Evolutionary conservation across 495 filamentous ascomycete genomes (phyloP), one percentile per base, ranked within the genome.

Genomic region (Penicillium herquei): DNA sequence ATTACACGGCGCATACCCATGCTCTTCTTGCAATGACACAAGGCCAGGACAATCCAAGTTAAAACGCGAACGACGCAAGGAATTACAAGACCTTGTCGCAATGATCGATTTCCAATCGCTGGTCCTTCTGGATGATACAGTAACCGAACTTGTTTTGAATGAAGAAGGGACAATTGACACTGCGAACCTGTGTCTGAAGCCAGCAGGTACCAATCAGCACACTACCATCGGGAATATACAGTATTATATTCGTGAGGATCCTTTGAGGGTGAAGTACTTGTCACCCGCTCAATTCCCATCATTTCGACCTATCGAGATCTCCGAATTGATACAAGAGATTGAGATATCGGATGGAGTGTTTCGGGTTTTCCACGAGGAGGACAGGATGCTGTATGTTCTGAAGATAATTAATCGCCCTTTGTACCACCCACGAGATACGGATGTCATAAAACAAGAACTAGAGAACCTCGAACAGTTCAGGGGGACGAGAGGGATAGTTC

Each of bases 171-270:
- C 43, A 43, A 50, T 16, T 2, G 32, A 46, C 0, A 17, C 39
- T 56, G 32, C 35, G 13, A 33, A 56, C 1, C 17, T 37, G 11
- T n/a, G 52, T 52, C 21, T 17, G 43, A 10, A 45, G 10, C 42
- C 11, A 11, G 30, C 3, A 16, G 42, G 10, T 45, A 26, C 42
- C 12, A 45, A 41, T 17, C 26, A 17, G 55, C 44, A 37, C 41
- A 47, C 16, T 8, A 16, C 46, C 55, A 11, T 43, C 34, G 18
- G 1, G 44, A 39, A 30, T 16, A 42, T 67, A 16, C 35, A 17
- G 53, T 67, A 33, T 37, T 42, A 26, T 11, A 51, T 59, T 17
- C 49, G 16, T 21, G 65, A 68, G 54, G 58, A 67, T 61, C 62
- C 59, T 40, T 49, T 32, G 2, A 47, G 58, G 40, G 56, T 62